Conservation (phyloP, 176 grass and related monocot genomes). For the Rhynchospora breviuscula region DNA sequence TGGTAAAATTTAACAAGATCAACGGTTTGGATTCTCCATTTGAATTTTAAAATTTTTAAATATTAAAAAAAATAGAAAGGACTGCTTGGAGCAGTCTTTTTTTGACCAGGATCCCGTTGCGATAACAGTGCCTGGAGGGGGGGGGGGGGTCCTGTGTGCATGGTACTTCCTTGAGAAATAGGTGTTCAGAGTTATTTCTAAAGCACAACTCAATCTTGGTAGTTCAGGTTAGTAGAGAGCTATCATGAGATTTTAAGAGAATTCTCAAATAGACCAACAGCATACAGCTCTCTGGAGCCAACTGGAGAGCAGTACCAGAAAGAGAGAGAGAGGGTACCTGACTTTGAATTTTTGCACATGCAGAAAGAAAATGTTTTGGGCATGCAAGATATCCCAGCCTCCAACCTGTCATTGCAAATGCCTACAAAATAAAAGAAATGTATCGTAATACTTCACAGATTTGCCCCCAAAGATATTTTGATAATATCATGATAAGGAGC, state of each 20-base stretch:
- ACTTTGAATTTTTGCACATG: constrained; percentile 91
- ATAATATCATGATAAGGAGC: not conserved
- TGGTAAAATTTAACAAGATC: too few species aligned
- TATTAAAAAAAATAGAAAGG: too few species aligned
- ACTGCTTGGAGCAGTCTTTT: too few species aligned
- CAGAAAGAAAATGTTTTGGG: constrained; percentile 70
- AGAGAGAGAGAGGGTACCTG: constrained; percentile 42
- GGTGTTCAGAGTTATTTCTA: not conserved
- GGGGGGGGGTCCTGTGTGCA: not conserved
- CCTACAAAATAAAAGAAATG: constrained; percentile 34
- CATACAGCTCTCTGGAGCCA: not conserved
- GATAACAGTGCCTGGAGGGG: not conserved
- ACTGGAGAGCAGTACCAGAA: not conserved
- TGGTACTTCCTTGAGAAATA: not conserved
- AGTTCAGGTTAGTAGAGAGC: not conserved
- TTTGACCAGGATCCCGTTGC: too few species aligned
- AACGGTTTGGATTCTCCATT: too few species aligned
- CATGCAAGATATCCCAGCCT: constrained; percentile 87
- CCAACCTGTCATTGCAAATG: constrained; percentile 99
- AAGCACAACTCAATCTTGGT: not conserved
- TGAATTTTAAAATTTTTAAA: too few species aligned
- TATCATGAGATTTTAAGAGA: not conserved
- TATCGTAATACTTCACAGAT: not conserved
- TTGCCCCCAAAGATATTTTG: not conserved
- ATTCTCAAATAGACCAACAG: not conserved